phyloP scores from a whole-genome alignment of 2,329 filamentous ascomycete species.

The Colletotrichum nymphaeae region DNA sequence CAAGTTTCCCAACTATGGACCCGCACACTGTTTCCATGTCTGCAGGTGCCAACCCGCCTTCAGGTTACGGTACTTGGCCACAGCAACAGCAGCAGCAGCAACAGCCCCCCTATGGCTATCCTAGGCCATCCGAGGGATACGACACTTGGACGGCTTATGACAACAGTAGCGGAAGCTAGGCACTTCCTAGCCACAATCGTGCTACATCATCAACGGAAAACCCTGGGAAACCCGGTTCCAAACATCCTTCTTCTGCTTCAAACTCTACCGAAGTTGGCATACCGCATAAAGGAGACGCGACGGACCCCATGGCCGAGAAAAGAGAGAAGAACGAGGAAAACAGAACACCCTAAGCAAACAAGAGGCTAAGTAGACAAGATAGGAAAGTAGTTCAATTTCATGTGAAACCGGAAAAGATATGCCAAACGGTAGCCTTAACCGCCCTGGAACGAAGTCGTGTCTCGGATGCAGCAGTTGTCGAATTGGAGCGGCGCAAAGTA shows the following conservation, averaged over 20 bases:
- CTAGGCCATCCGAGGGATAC: constrained; percentile 51
- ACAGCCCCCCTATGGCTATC: constrained; percentile 55
- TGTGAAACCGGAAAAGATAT: background rate
- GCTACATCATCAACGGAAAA: background rate
- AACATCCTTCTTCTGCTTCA: background rate
- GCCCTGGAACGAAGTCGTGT: background rate
- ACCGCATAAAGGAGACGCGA: background rate
- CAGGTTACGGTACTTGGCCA: constrained; percentile 55
- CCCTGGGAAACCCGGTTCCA: background rate
- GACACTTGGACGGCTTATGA: constrained; percentile 49
- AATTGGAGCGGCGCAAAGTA: background rate
- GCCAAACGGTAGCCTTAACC: background rate
- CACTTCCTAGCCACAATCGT: background rate
- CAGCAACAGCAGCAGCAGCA: constrained; percentile 28
- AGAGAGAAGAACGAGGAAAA: background rate
- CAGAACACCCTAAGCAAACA: background rate
- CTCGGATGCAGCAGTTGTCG: background rate
- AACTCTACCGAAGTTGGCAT: background rate
- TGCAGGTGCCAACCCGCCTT: constrained; percentile 49
- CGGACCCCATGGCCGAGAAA: background rate
- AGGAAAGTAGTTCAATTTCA: background rate
- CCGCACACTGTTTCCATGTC: constrained; percentile 50
- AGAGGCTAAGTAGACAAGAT: background rate
- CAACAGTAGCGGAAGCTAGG: constrained; percentile 30
- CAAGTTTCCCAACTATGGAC: constrained; percentile 50